phyloP scores from a whole-genome alignment of 345 rosid species.

The Populus deltoides region DNA sequence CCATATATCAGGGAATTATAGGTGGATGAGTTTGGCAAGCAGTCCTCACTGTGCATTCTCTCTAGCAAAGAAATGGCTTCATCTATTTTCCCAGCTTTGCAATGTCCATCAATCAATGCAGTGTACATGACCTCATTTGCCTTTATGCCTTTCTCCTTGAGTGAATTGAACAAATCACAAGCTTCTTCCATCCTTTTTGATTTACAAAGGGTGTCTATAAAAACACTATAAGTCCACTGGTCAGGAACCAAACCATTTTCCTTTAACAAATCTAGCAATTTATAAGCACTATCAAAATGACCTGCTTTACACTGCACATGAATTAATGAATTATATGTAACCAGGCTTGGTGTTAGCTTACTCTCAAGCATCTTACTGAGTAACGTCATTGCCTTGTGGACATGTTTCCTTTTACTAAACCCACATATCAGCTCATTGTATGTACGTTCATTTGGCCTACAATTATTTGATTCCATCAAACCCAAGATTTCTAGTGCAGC shows the following conservation, averaged over 20 bases:
- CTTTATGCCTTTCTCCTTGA: conserved; percentile 57
- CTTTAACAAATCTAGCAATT: conserved; percentile 62
- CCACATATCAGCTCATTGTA: conserved; percentile 78
- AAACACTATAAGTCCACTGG: conserved; percentile 61
- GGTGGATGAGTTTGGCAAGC: conserved; percentile 61
- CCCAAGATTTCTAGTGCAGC: conserved; percentile 61
- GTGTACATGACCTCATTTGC: conserved; percentile 82
- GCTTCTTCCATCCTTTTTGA: conserved; percentile 70
- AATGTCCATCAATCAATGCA: conserved; percentile 75
- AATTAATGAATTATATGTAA: conserved; percentile 74
- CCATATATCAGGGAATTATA: conserved; percentile 78
- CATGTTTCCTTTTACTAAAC: conserved; percentile 57
- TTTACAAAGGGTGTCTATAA: conserved; percentile 71
- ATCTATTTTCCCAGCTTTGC: conserved; percentile 58
- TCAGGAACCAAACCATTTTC: conserved; percentile 65
- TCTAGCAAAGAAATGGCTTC: conserved; percentile 55
- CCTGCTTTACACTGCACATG: conserved; percentile 73
- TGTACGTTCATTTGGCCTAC: conserved; percentile 69
- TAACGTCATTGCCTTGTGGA: conserved; percentile 79
- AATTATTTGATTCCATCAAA: conserved; percentile 58
- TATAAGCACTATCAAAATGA: conserved; percentile 64
- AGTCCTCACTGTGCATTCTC: conserved; percentile 53
- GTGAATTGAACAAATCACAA: conserved; percentile 54
- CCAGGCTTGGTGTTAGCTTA: conserved; percentile 47
- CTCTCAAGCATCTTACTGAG: conserved; percentile 54